Base-by-base conservation (phyloP, 2,329 filamentous ascomycete genomes). In the Diaporthe vexans region DNA sequence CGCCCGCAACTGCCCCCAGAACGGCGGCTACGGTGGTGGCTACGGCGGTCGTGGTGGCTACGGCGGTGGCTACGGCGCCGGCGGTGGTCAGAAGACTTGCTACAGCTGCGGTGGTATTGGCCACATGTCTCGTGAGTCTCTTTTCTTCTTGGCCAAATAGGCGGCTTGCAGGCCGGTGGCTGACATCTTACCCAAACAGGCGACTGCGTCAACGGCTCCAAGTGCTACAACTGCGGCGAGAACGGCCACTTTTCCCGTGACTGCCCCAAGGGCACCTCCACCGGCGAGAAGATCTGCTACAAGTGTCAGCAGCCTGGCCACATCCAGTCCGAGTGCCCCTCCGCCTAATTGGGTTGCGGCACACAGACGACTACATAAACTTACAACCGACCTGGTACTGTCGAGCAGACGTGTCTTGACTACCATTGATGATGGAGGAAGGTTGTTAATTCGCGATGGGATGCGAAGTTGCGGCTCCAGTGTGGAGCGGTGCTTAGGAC, bases 191-290 rank as follows among this genome's bases (percentile, higher is more conserved):
- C 67, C 65, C 24, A n/a, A 67, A 26, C 73, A 91, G 90, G 91
- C 79, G 97, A 98, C 87, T 99, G 97, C 87, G 97, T 96, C 81
- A 97, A 98, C 85, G 97, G 97, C 81, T 96, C 97, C 90, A 98
- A 98, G 90, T 99, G 97, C 93, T 99, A 98, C 92, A 98, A 98
- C 92, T 98, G 97, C 80, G 91, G 91, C 82, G 95, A 98, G 88
- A 94, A 96, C 80, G 96, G 97, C 77, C 96, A 98, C 86, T 92
- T 98, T 84, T 97, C 94, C 78, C 94, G 96, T 78, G 97, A 99
- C 86, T 99, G 97, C 91, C 94, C 95, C 80, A 95, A 96, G 84
- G 96, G 98, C 87, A 94, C 94, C 75, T 91, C 92, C 79, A 90
- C 91, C 79, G 91, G 92, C 82, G 96, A 98, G 91, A 96, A 97